phyloP scores from a whole-genome alignment of 805 yeast genomes.

The Priceomyces carsonii region DNA sequence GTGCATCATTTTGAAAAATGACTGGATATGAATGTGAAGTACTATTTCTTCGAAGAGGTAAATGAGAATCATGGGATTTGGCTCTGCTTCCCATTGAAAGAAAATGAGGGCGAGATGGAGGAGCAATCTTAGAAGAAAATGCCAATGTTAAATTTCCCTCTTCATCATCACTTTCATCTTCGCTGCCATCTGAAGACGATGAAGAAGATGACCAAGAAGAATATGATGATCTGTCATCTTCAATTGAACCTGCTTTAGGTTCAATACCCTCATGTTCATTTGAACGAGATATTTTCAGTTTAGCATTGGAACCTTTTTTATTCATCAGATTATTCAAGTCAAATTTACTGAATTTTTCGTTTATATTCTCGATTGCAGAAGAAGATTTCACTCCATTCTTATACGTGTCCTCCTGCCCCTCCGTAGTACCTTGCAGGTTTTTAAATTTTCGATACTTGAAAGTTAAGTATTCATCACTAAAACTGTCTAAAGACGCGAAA shows the following conservation, averaged over 20 bases:
- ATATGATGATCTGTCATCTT: constrained; percentile 10
- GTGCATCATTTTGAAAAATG: constrained; percentile 27
- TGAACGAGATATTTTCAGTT: constrained; percentile 2
- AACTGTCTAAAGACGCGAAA: constrained; percentile 75
- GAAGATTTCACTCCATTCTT: not conserved
- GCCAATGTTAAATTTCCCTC: constrained; percentile 48
- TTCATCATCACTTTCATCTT: constrained; percentile 31
- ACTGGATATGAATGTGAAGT: constrained; percentile 26
- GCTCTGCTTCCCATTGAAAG: constrained; percentile 34
- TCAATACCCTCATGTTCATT: constrained; percentile 21
- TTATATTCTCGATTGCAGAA: constrained; percentile 17
- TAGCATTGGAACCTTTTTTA: constrained; percentile 6
- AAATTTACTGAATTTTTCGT: constrained; percentile 36
- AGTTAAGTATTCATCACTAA: constrained; percentile 56
- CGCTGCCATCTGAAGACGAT: constrained; percentile 10
- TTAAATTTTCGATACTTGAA: constrained; percentile 36
- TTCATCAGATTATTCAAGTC: constrained; percentile 40
- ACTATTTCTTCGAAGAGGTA: constrained; percentile 23
- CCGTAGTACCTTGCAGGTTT: constrained; percentile 11
- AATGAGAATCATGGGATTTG: constrained; percentile 43
- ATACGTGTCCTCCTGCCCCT: not conserved
- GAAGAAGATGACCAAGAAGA: constrained; percentile 13
- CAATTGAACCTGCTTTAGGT: constrained; percentile 15
- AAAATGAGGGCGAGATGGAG: constrained; percentile 33
- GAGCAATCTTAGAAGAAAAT: constrained; percentile 41